These are phyloP conservation scores for Aspergillus affinis DNA, from an alignment of 495 filamentous ascomycete species.

Conservation along the genomic window DNA sequence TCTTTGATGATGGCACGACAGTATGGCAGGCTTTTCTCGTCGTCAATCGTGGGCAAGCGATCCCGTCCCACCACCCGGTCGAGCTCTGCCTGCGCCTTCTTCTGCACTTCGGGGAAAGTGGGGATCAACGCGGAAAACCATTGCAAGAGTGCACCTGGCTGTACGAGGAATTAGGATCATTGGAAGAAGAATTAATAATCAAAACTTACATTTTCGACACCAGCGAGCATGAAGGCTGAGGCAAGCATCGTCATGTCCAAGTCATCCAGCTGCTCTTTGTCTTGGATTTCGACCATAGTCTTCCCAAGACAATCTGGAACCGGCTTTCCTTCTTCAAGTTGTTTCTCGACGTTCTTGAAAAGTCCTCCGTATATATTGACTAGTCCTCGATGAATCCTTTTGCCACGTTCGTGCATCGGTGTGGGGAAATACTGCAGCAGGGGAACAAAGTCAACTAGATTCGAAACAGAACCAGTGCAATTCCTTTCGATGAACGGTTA, in stretches of 20 bases:
- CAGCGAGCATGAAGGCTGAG: background rate
- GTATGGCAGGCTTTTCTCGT: no score
- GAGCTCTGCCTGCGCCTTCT: background rate
- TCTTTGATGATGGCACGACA: no score
- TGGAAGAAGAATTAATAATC: background rate
- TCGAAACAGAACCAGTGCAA: background rate
- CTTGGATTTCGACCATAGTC: background rate
- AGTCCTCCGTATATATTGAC: background rate
- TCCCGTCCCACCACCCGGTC: background rate
- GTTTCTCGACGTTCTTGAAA: background rate
- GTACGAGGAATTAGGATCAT: background rate
- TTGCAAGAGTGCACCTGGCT: background rate
- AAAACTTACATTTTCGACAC: background rate
- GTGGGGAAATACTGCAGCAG: background rate
- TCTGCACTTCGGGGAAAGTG: background rate
- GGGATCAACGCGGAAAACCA: conserved; percentile 1
- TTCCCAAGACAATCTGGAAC: background rate
- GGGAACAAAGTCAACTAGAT: background rate
- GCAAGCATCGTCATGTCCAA: background rate
- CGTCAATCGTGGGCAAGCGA: background rate
- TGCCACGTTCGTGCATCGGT: background rate
- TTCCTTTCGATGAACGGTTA: background rate
- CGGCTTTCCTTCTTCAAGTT: background rate
- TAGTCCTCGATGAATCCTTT: background rate
- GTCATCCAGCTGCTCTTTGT: background rate